These are phyloP conservation scores for Lyophyllum shimeji DNA, from an alignment of 768 basidiomycete genomes.

Conservation along the genomic window DNA sequence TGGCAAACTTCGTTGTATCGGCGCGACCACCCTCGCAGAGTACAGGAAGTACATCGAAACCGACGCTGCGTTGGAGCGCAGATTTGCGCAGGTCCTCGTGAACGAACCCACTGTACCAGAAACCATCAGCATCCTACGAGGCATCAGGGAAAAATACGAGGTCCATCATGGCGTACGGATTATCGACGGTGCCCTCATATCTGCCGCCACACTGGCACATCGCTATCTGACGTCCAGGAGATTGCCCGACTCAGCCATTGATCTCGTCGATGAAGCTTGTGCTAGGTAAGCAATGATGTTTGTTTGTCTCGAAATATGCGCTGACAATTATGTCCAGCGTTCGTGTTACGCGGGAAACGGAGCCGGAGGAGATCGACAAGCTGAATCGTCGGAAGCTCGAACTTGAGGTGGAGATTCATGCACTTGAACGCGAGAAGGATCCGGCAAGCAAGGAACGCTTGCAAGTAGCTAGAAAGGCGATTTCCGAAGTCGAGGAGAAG, in stretches of 20 bases:
- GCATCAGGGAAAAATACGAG: constrained; percentile 92
- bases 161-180: constrained; percentile 92
- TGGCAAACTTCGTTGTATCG: constrained; percentile 75
- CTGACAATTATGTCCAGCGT: constrained; percentile 45
- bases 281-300: constrained; percentile 56
- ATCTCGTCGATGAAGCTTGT: constrained; percentile 90
- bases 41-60: constrained; percentile 94
- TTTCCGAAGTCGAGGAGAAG: constrained; percentile 83
- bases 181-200: constrained; percentile 82
- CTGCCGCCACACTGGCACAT: constrained; percentile 88
- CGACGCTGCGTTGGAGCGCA: constrained; percentile 86
- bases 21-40: constrained; percentile 90
- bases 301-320: not conserved
- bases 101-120: constrained; percentile 90
- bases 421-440: constrained; percentile 91
- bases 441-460: constrained; percentile 84
- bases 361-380: constrained; percentile 91
- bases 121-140: constrained; percentile 91
- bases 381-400: constrained; percentile 87
- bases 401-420: constrained; percentile 93
- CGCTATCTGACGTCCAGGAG: constrained; percentile 86
- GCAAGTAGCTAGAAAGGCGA: constrained; percentile 67
- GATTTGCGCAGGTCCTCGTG: constrained; percentile 91
- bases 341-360: constrained; percentile 91
- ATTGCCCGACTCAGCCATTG: constrained; percentile 85